These are phyloP conservation scores for Eleusine coracana DNA, from an alignment of 176 grass and related monocot genomes.

Conservation along the genomic window DNA sequence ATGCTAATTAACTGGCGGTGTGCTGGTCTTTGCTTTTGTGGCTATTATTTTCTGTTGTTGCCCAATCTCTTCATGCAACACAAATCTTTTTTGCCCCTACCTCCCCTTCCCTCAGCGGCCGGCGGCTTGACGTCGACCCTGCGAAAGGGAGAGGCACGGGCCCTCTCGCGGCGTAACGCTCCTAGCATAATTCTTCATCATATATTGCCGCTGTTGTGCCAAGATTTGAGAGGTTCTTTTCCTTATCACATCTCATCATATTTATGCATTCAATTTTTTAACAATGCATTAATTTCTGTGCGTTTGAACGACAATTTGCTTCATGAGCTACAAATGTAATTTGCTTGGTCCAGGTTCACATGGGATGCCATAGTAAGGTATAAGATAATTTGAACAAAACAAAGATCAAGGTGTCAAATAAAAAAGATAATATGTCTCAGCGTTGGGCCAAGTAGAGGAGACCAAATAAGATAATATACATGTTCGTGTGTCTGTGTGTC, in stretches of 20 bases:
- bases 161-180: background rate
- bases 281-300: background rate
- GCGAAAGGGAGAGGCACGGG: constrained; percentile 36
- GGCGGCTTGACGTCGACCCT: constrained; percentile 38
- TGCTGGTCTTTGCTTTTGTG: background rate
- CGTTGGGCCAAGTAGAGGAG: background rate
- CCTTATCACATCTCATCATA: background rate
- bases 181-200: background rate
- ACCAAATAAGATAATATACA: background rate
- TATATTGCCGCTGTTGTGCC: background rate
- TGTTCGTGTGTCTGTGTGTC: background rate
- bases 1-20: constrained; percentile 44
- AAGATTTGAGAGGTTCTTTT: constrained; percentile 26
- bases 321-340: background rate
- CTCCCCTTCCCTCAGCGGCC: constrained; percentile 7
- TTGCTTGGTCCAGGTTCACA: background rate
- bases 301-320: background rate
- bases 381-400: too few relatives aligned
- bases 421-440: background rate
- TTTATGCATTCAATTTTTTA: background rate
- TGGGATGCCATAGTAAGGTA: too few relatives aligned
- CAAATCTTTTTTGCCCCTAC: background rate
- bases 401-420: background rate
- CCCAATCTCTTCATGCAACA: background rate
- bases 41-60: background rate